Base-by-base conservation (phyloP, 768 basidiomycete genomes). In the Leccinum fibrillosum region DNA sequence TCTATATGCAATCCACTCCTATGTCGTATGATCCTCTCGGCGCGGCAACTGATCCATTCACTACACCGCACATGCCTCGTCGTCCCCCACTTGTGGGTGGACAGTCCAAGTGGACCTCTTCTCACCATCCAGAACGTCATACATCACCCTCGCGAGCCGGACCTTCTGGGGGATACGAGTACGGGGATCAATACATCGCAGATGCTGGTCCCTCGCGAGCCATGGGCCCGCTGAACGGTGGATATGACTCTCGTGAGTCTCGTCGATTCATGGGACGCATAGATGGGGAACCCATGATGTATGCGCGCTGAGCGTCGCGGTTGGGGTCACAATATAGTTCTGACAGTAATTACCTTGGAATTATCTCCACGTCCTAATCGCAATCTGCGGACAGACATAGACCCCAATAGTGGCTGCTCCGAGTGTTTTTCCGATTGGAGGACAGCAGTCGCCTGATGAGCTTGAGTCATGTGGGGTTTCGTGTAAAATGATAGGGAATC, bases 201-300 rank as follows among this genome's bases (percentile, higher is more conserved):
- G 17, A 47, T 15, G 52, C 15, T 9, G 34, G 35, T 11, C 25
- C 54, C 23, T 64, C 58, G 34, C 56, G 12, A 7, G 55, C 62
- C 42, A 58, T 45, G 59, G 54, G 30, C 34, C 17, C 30, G 15
- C 10, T 53, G 4, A n/a, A 34, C 15, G 23, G 52, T 30, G 56
- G 56, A 15, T 47, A 64, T 23, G 11, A n/a, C 30, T 23, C 52
- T 25, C 19, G 19, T 19, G 19, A 19, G 19, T 19, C 19, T 19
- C 30, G n/a, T 45, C 23, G 9, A 50, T 44, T 39, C 1, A 19
- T 6, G 45, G 28, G 23, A 39, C 19, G 17, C 12, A 53, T 13
- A 32, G 44, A 54, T 25, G 23, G 17, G 13, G 50, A 48, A 10
- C 15, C 21, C n/a, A 17, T 21, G 25, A 52, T 28, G 57, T 35